Percentiles rank a stretch among this genome's conserved stretches.
Conservation (phyloP, 306 rosid species). For the Fragaria nilgerrensis region DNA sequence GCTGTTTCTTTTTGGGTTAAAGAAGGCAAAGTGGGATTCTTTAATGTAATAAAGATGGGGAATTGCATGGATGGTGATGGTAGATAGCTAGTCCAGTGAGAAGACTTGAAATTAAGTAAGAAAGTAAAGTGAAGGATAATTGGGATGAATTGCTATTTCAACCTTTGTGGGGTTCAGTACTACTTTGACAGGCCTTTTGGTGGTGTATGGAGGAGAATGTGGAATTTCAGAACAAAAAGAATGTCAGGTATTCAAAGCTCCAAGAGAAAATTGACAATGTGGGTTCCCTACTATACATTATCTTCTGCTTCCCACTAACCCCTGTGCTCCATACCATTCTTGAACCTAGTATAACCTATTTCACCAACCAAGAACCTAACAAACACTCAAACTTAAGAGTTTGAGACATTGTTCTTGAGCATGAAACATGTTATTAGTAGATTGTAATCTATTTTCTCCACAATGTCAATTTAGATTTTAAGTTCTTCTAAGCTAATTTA, state of each 20-base stretch:
- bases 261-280: slow-evolving; percentile 16
- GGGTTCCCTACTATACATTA: slow-evolving; percentile 41
- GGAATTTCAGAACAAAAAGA: slow-evolving; percentile 51
- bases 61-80: slow-evolving; percentile 47
- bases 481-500: background rate
- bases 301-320: slow-evolving; percentile 63
- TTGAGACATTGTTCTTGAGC: slow-evolving; percentile 3
- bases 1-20: slow-evolving; percentile 17
- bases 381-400: slow-evolving; percentile 10
- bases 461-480: background rate
- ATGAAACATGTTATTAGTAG: background rate
- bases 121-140: slow-evolving; percentile 28
- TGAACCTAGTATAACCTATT: slow-evolving; percentile 15
- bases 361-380: slow-evolving; percentile 26
- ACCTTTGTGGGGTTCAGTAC: slow-evolving; percentile 58
- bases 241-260: slow-evolving; percentile 39
- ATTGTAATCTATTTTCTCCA: background rate
- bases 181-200: slow-evolving; percentile 43
- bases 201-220: slow-evolving; percentile 41
- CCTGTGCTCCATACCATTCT: slow-evolving; percentile 30
- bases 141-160: slow-evolving; percentile 38
- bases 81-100: slow-evolving; percentile 7
- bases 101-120: slow-evolving; percentile 1
- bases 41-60: slow-evolving; percentile 15
- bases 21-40: slow-evolving; percentile 25